Evolutionary conservation across 73 alveolate genomes (phyloP), one percentile per base, ranked within the genome.

Genomic region (Tetrahymena elliotti): DNA sequence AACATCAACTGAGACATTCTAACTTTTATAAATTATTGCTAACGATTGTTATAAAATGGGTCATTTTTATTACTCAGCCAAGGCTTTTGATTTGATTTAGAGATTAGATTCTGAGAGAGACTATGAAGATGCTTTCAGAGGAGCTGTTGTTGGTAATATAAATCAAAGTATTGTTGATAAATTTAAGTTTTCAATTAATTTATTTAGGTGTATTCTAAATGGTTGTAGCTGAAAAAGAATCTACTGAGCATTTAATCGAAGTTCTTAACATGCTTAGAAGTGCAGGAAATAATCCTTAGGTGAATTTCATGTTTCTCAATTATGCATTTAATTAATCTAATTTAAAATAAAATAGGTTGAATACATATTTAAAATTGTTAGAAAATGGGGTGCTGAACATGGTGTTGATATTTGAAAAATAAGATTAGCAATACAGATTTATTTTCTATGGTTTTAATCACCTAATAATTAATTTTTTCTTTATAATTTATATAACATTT

Each of bases 31-130:
- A 54, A 92, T 99, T 84, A 99, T 99, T 31, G 99, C 99, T 52
- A 99, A 99, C 95, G 99, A 99, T 94, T 98, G 99, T 97, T 99
- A 99, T 97, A 96, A 98, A 93, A 99, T 99, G 99, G 99, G 99
- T 34, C 99, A 98, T 94, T 99, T 98, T 98, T 99, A 99, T 95
- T 98, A 98, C 95, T 98, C 99, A 3, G 98, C 97, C 34, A 98
- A 98, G 95, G 99, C 99, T 16, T 99, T 99, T 93, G 99, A 99
- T 84, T 99, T 99, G 68, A 98, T 99, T 53, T 99, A 99, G 95
- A 97, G 99, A 97, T 97, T 99, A 54, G 99, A 98, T 94, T 99
- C 99, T 6, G 99, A 98, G 92, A 98, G 98, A 16, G 99, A 99
- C 96, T 98, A 97, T 96, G 97, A 99, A 98, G 99, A 99, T 94